Percentiles rank a stretch among this genome's conserved stretches.
Conservation (phyloP, 768 basidiomycete genomes). For the Daedalea quercina region DNA sequence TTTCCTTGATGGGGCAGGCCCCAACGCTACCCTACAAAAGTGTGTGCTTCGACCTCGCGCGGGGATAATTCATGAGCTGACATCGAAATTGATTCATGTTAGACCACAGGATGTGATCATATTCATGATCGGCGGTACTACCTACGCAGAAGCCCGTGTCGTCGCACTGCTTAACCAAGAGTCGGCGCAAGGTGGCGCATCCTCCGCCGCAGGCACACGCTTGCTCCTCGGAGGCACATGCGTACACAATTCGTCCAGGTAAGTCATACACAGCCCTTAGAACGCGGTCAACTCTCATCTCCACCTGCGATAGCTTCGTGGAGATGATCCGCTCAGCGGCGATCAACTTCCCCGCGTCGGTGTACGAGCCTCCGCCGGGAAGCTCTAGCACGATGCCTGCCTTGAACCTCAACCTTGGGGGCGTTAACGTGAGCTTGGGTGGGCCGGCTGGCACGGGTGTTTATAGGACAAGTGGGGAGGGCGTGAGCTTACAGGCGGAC, state of each 20-base stretch:
- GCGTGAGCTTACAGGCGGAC: conserved; percentile 67
- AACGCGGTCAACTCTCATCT: neutral
- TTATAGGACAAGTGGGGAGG: conserved; percentile 74
- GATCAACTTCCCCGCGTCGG: conserved; percentile 49
- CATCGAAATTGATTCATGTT: neutral
- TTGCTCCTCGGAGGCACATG: conserved; percentile 91
- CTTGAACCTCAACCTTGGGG: conserved; percentile 88
- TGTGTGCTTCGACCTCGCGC: no score
- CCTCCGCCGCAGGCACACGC: conserved; percentile 57
- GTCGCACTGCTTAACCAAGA: conserved; percentile 87
- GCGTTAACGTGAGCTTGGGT: conserved; percentile 91
- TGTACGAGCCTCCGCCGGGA: conserved; percentile 74
- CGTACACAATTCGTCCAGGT: conserved; percentile 93
- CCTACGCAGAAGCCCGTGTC: conserved; percentile 89
- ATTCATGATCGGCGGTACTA: conserved; percentile 94
- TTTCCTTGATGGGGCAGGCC: conserved; percentile 69
- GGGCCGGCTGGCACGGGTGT: conserved; percentile 78
- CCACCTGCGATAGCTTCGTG: conserved; percentile 51
- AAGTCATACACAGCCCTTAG: conserved; percentile 1
- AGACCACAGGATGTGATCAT: conserved; percentile 96
- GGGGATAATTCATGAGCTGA: no score
- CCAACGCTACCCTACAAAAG: conserved; percentile 69
- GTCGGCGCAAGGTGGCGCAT: conserved; percentile 35
- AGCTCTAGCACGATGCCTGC: conserved; percentile 66
- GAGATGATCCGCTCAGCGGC: conserved; percentile 82